Percentiles rank a stretch among this genome's conserved stretches.
These are phyloP conservation scores for Colletotrichum phormii DNA, from an alignment of 2,329 filamentous ascomycete genomes.

Conservation along the genomic window DNA sequence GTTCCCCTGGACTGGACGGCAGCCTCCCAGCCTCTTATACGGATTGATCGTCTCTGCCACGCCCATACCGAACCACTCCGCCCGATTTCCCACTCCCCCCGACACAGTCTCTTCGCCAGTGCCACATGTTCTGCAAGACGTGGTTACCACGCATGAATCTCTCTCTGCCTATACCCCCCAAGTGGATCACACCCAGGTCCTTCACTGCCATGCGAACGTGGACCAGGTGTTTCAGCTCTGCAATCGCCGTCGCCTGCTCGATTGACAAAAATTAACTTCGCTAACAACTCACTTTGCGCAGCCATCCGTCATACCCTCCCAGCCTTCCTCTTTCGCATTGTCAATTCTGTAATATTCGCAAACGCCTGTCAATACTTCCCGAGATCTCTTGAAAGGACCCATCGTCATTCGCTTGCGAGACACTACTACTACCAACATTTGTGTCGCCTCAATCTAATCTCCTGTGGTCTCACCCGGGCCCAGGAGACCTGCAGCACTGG, in stretches of 20 bases:
- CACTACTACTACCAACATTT: conserved; percentile 21
- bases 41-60: conserved; percentile 19
- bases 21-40: conserved; percentile 5
- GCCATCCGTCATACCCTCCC: conserved; percentile 32
- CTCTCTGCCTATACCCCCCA: conserved; percentile 29
- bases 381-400: conserved; percentile 28
- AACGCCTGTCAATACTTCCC: conserved; percentile 17
- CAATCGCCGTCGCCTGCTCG: conserved; percentile 18
- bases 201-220: conserved; percentile 36
- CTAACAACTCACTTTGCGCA: conserved; percentile 33
- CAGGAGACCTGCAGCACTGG: conserved; percentile 27
- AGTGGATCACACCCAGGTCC: conserved; percentile 36
- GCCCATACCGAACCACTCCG: conserved; percentile 11
- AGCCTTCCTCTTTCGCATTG: conserved; percentile 27
- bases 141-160: conserved; percentile 36
- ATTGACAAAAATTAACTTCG: conserved; percentile 17
- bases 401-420: conserved; percentile 16
- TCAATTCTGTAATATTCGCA: conserved; percentile 35
- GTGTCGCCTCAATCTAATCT: conserved; percentile 34
- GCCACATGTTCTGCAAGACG: conserved; percentile 23
- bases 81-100: conserved; percentile 1
- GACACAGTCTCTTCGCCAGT: conserved; percentile 10
- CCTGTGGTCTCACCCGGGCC: conserved; percentile 36
- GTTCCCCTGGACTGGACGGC: conserved; percentile 23
- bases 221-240: conserved; percentile 38